Base-by-base conservation (phyloP, 2,329 filamentous ascomycete genomes). In the Fusarium foetens region DNA sequence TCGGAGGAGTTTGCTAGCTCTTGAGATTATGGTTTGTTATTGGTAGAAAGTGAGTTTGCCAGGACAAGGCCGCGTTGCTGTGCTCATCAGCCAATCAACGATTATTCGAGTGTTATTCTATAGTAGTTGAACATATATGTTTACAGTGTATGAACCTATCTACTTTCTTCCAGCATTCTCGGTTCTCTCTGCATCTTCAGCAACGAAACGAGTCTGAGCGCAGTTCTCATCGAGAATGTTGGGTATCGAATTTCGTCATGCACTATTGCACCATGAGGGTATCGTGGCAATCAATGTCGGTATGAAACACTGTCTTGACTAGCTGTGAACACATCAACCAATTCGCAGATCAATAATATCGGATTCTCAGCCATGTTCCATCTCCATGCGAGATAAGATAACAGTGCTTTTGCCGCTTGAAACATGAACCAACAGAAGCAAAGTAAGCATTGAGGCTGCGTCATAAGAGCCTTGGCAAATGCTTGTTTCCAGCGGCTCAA, bases 401-500 rank as follows among this genome's bases (percentile, higher is more conserved):
- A 55, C 36, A 12, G 8, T 19, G 16, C 46, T 10, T 33, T 11
- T 10, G 36, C 5, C n/a, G 4, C 45, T 29, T 35, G 58, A 55
- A 55, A 54, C 38, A 39, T 29, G n/a, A 12, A 29, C 12, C 14
- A 17, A 29, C 33, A 35, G n/a, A 38, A 42, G 36, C 19, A 35
- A 13, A 41, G 61, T 51, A 52, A 48, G 45, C 39, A 36, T 52
- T 36, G 48, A 52, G 33, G 49, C 36, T 46, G 36, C 46, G 41
- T 67, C 63, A 67, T 5, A 39, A 25, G 3, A 21, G 27, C 17
- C 64, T 67, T 67, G 63, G 63, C 63, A 48, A 46, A 68, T 14
- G 64, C 63, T 67, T 67, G 29, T 31, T 62, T 54, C 45, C 36
- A 35, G 46, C 41, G 39, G n/a, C 52, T 62, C 25, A 48, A 21